Base-by-base conservation (phyloP, 78 protist genomes). In the Paratrimastix pyriformis region DNA sequence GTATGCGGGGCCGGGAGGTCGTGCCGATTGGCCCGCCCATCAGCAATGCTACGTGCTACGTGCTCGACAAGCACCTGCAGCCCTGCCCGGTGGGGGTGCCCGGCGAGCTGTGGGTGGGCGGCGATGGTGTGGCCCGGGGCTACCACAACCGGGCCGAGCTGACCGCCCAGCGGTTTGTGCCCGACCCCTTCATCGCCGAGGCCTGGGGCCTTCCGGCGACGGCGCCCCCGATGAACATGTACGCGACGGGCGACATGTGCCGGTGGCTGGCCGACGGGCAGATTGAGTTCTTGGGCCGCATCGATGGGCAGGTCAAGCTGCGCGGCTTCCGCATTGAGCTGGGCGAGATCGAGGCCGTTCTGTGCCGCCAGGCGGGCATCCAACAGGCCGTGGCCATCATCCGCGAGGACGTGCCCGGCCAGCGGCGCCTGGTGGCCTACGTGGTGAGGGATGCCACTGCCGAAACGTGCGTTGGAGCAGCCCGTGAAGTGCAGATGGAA, bases 71-170 rank as follows among this genome's bases (percentile, higher is more conserved):
- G n/a, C 8, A 33, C 68, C 15, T 43, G 68, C 32, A 29, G 24
- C 77, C 62, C 0, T 45, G 40, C 29, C 88, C 91, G 30, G 24
- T 73, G 29, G 80, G 80, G 2, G 88, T 55, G 29, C 62, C 59
- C 1, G 88, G 88, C 33, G 85, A 85, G 71, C 75, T 85, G 33
- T 44, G 30, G 43, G 33, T 75, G 21, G 80, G 76, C 33, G 88
- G 88, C 46, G 57, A 0, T 15, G 33, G 62, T 44, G 77, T 81
- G 18, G 85, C 79, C 7, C 3, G 21, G 5, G 81, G 76, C 39
- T 85, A 85, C 71, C 55, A 29, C 39, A 48, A 66, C 35, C 37
- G 52, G 13, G 70, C 80, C 13, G 74, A 79, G 42, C 50, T 48
- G 65, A 79, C 80, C 29, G 7, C 38, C 11, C 59, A 48, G 68